These are phyloP conservation scores for Phytophthora chlamydospora DNA, from an alignment of 352 stramenopile genomes.

Conservation along the genomic window DNA sequence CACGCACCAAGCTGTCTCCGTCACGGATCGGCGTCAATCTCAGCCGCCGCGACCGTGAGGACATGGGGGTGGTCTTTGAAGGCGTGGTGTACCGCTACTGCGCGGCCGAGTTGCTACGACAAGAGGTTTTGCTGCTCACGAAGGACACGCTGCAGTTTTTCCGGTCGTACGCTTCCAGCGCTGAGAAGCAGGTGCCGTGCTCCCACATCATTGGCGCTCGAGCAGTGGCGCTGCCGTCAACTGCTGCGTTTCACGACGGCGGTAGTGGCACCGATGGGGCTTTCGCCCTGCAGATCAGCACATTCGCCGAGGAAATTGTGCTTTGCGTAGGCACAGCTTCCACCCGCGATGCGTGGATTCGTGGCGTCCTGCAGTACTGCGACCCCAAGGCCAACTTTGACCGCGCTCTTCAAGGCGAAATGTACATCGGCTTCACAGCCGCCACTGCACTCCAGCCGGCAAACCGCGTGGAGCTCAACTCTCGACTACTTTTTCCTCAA, in stretches of 20 bases:
- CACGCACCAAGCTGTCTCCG: conserved; percentile 49
- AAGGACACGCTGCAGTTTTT: conserved; percentile 63
- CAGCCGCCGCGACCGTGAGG: conserved; percentile 60
- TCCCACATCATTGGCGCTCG: conserved; percentile 61
- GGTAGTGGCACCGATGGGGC: conserved; percentile 23
- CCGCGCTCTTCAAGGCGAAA: conserved; percentile 36
- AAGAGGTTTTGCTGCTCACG: conserved; percentile 81
- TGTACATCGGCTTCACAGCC: conserved; percentile 51
- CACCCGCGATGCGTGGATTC: conserved; percentile 69
- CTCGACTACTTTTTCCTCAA: conserved; percentile 60
- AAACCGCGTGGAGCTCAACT: conserved; percentile 66
- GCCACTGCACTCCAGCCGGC: conserved; percentile 48
- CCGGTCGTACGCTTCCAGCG: conserved; percentile 61
- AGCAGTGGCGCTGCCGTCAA: conserved; percentile 37
- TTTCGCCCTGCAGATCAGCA: conserved; percentile 75
- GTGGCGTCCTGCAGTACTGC: conserved; percentile 67
- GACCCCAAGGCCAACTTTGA: conserved; percentile 53
- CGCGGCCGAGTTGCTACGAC: conserved; percentile 56
- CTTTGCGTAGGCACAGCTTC: conserved; percentile 70
- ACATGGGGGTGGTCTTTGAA: conserved; percentile 62
- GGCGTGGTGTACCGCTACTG: conserved; percentile 80
- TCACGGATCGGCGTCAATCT: conserved; percentile 71
- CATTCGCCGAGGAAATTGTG: conserved; percentile 76
- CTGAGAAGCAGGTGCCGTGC: conserved; percentile 56
- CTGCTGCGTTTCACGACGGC: conserved; percentile 13